A percentile compares a stretch with the other conserved stretches of the same genome.
These are phyloP conservation scores for Umbelopsis sp. DNA, from an alignment of 192 early-diverging fungal species.

Conservation along the genomic window DNA sequence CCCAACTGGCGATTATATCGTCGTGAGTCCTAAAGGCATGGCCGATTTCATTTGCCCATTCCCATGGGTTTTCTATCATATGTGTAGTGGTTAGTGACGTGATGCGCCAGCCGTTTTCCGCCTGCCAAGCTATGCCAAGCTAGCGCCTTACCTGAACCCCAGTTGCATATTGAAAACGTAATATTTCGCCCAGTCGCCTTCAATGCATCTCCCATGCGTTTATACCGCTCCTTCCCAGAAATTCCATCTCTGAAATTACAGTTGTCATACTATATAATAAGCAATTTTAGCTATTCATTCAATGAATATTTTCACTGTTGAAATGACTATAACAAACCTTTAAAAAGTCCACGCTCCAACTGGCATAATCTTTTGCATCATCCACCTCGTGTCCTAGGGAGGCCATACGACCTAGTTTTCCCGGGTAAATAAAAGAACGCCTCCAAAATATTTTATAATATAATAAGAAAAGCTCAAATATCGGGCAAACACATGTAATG, in stretches of 20 bases:
- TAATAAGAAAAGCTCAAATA: neutral
- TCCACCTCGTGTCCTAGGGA: conserved; percentile 42
- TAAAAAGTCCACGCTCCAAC: conserved; percentile 62
- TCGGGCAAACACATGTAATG: neutral
- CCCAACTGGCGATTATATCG: conserved; percentile 19
- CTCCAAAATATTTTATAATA: neutral
- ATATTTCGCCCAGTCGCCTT: conserved; percentile 47
- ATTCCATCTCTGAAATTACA: conserved; percentile 46
- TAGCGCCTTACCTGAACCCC: conserved; percentile 39
- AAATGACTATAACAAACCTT: conserved; percentile 28
- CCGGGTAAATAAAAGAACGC: conserved; percentile 22
- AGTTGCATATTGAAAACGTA: conserved; percentile 50
- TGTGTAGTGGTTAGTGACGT: too few species aligned
- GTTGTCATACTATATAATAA: conserved; percentile 46
- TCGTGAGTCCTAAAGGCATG: conserved; percentile 4
- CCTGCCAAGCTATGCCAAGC: too few species aligned
- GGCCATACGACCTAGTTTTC: conserved; percentile 52
- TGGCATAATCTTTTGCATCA: conserved; percentile 55
- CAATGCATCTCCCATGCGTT: conserved; percentile 43
- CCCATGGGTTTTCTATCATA: conserved; percentile 13
- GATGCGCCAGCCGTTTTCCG: too few species aligned
- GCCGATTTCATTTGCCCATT: conserved; percentile 13
- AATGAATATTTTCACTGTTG: neutral
- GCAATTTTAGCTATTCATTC: neutral
- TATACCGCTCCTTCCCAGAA: conserved; percentile 31